Percentiles rank a stretch among this genome's conserved stretches.
Evolutionary conservation across 441 rosid species (phyloP).

Genomic region (Erysimum cheiri): DNA sequence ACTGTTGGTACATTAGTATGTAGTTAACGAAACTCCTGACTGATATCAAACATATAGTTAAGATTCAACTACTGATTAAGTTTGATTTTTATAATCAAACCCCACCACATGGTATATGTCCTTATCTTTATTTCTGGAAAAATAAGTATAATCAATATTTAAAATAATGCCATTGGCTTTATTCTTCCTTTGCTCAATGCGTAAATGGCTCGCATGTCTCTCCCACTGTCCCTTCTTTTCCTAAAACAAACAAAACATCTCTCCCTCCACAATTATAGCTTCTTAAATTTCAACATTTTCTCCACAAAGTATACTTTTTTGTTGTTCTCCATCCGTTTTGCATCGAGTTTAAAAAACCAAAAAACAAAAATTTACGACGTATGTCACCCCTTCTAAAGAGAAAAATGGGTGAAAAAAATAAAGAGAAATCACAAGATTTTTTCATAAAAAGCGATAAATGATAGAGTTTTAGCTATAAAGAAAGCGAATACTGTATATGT

Average conservation of each 20-base stretch:
- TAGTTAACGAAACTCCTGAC: constrained; percentile 28
- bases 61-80: constrained; percentile 29
- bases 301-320: not conserved
- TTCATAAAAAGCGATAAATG: not conserved
- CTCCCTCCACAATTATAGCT: constrained; percentile 12
- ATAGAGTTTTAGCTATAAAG: too few species aligned
- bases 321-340: not conserved
- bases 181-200: constrained; percentile 35
- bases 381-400: not conserved
- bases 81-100: constrained; percentile 12
- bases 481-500: too few species aligned
- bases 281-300: not conserved
- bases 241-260: constrained; percentile 30
- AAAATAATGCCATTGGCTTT: constrained; percentile 19
- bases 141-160: constrained; percentile 2
- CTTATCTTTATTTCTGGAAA: not conserved
- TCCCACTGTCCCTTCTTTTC: constrained; percentile 31
- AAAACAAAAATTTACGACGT: not conserved
- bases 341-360: not conserved
- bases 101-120: constrained; percentile 25
- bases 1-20: constrained; percentile 4
- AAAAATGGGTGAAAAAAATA: not conserved
- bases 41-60: constrained; percentile 27
- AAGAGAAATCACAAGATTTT: not conserved
- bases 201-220: constrained; percentile 48